Evolutionary conservation across 129 eudicot species (phyloP), one percentile per base, ranked within the genome.

Genomic region (Chrysanthemum seticuspe): DNA sequence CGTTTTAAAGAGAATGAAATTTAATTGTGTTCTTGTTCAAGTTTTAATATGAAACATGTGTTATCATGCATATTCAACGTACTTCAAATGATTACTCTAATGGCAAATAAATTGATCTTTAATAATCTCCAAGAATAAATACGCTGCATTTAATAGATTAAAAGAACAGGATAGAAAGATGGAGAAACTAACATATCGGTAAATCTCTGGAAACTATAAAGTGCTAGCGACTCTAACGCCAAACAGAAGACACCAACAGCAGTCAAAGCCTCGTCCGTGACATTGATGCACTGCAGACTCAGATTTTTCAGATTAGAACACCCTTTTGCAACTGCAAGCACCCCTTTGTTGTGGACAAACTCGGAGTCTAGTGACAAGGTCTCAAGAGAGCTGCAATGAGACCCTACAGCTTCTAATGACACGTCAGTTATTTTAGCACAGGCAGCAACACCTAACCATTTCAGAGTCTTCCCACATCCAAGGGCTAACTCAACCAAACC

Each of bases 391-490:
- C 52, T 64, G 27, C 68, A 64, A 64, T 64, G 21, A 31, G 68
- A 64, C 52, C 68, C 68, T 64, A 64, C 52, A 36, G 68, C 68
- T 64, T 64, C 68, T 31, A 64, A 11, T 36, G 68, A 64, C n/a
- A 36, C 23, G 40, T 64, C 68, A 5, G 68, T 64, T 64, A 64
- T 64, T 64, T 64, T 64, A 64, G 36, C 68, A 64, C 68, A 64
- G 3, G 68, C 68, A 34, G 68, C 68, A 11, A 64, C 50, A 64
- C 68, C 68, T 6, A 64, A 29, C 40, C 21, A 36, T 34, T 64
- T 64, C 23, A 64, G 13, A 23, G 68, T 64, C 50, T 64, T 64
- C 52, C 68, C 68, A 36, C 68, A 64, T 2, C 68, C 68, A 14
- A 64, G 3, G 5, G 68, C 52, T 64, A 64, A 64, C 50, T 64